Evolutionary conservation across 306 rosid genomes (phyloP), one percentile per base, ranked within the genome.

Genomic region (Argentina anserina): DNA sequence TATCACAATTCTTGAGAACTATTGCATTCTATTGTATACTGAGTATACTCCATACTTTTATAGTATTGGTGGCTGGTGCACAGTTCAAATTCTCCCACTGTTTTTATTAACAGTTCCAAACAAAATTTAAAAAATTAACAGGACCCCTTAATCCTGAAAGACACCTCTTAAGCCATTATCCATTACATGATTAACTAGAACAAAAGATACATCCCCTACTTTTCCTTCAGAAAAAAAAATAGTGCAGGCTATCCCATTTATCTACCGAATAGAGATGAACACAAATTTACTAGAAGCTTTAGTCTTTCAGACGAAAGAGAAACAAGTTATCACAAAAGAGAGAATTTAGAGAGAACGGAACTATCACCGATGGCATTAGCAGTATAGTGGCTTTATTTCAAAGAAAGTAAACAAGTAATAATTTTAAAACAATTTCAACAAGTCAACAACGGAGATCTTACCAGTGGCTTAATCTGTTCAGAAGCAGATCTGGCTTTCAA

Each of bases 381-480:
- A 40, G 6, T 41, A 41, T 65, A 13, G 70, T 42, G 23, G 47
- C 56, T 23, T 14, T 17, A 46, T 29, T 9, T 9, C n/a, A 28
- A 23, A 47, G 26, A 29, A 78, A 75, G 25, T 43, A 28, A 40
- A 76, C 61, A 53, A 47, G 37, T n/a, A 26, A 11, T 45, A 21
- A 73, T 9, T 26, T 18, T 76, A 7, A 15, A 53, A n/a, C n/a
- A n/a, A 28, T 0, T 9, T 1, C 72, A 63, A 39, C 5, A 18
- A 73, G n/a, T n/a, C n/a, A 60, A 63, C 53, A 61, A 72, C 68
- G 70, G n/a, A 63, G 75, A 46, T 60, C 88, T 86, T 83, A 90
- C 96, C 41, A 62, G 83, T 77, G 79, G 89, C 67, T 69, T 78
- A 64, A 73, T 76, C 79, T 77, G 85, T 76, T 78, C 80, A 66